Evolutionary conservation across 2,329 filamentous ascomycete species (phyloP), one percentile per base, ranked within the genome.

Genomic region (Ceratocystis colombiana): DNA sequence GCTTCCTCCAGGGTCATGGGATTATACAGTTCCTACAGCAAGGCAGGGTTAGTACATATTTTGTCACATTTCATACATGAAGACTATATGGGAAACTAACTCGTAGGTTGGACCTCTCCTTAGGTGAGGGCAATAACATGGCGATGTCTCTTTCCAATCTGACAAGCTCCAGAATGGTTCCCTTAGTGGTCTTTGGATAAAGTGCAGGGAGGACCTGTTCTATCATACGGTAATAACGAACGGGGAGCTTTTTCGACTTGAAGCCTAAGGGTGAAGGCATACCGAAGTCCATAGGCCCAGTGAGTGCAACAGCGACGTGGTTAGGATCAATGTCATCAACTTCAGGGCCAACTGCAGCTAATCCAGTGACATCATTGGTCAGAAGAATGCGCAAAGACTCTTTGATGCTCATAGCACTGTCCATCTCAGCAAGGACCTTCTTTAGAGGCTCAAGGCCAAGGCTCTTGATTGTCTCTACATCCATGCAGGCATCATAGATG

Each of bases 401-500:
- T 65, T 74, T 73, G 25, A 74, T 69, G 48, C 71, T 67, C 5
- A 70, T 70, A 6, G 69, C 53, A 37, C 72, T 71, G 37, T 74
- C 70, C 44, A 88, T 73, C 59, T 80, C 73, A 15, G 79, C 73
- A n/a, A 89, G 75, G 8, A 88, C 73, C 3, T 79, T 73, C 20
- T 79, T 72, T 50, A 90, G 73, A 2, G 86, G 86, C 67, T 78
- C 73, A 5, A 80, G 75, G 1, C 85, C 87, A 10, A 78, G 72
- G 57, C 79, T 74, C 69, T 81, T 79, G 64, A 88, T 80, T 7
- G 76, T 74, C 5, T 80, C 77, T 71, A 86, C 82, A 70, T 89
- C 79, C 73, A 88, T 80, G 71, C 88, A 90, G 45, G 86, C 81
- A 68, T 83, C 75, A 71, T 89, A 90, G 0, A 80, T 82, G 57